Conservation (phyloP, 805 yeast genomes). For the Millerozyma acaciae region DNA sequence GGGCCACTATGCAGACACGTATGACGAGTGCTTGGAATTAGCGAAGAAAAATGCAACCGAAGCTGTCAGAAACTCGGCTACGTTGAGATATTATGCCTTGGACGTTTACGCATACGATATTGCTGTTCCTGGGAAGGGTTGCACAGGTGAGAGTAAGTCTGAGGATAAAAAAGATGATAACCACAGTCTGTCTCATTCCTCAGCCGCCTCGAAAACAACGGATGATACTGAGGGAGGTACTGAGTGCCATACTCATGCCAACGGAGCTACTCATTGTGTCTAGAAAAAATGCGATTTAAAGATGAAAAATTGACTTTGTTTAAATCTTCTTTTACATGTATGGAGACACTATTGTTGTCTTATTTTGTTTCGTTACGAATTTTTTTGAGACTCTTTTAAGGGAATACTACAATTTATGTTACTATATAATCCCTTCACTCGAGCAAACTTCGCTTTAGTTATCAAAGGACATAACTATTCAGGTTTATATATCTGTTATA, state of each 20-base stretch:
- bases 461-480: too few relatives aligned
- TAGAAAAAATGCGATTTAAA: too few relatives aligned
- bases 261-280: conserved; percentile 15
- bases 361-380: too few relatives aligned
- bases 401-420: too few relatives aligned
- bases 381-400: too few relatives aligned
- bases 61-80: conserved; percentile 33
- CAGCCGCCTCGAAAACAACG: conserved; percentile 1
- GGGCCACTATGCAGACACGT: conserved; percentile 34
- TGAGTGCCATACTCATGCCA: conserved; percentile 15
- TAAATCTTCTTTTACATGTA: too few relatives aligned
- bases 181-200: neutral
- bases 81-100: conserved; percentile 12
- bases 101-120: conserved; percentile 18
- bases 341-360: too few relatives aligned
- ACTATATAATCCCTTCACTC: too few relatives aligned
- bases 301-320: too few relatives aligned
- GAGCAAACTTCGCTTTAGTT: too few relatives aligned
- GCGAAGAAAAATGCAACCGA: conserved; percentile 27
- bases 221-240: conserved; percentile 2
- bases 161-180: neutral
- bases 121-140: conserved; percentile 17
- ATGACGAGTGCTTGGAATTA: conserved; percentile 28
- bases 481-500: too few relatives aligned
- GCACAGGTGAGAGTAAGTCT: conserved; percentile 10